A percentile compares a stretch with the other conserved stretches of the same genome.
Conservation (phyloP, 805 yeast genomes). For the Hanseniaspora pseudoguilliermondii region DNA sequence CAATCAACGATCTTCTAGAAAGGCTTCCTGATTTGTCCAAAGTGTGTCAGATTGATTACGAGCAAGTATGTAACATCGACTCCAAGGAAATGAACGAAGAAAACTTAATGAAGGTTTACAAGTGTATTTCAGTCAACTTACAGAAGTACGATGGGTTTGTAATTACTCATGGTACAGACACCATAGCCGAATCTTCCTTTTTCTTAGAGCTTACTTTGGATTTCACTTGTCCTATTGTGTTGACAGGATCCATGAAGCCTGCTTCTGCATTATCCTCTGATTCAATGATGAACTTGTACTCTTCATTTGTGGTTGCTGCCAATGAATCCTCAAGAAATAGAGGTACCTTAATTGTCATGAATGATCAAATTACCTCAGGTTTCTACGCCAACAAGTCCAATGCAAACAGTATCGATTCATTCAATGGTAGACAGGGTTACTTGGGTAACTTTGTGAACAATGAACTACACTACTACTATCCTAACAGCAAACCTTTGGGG, state of each 20-base stretch:
- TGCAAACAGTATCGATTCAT: slow-evolving; percentile 58
- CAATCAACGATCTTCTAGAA: slow-evolving; percentile 38
- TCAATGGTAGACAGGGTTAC: slow-evolving; percentile 59
- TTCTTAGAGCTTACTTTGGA: slow-evolving; percentile 41
- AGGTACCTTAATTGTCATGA: slow-evolving; percentile 51
- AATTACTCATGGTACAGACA: slow-evolving; percentile 61
- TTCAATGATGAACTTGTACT: slow-evolving; percentile 61
- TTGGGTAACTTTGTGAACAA: slow-evolving; percentile 58
- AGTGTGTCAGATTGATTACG: slow-evolving; percentile 46
- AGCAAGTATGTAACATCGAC: slow-evolving; percentile 50
- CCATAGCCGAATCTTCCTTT: slow-evolving; percentile 55
- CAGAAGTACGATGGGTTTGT: slow-evolving; percentile 44
- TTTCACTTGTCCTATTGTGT: slow-evolving; percentile 43
- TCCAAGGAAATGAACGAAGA: slow-evolving; percentile 43
- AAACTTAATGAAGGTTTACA: slow-evolving; percentile 35
- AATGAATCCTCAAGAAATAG: slow-evolving; percentile 38
- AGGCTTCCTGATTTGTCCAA: slow-evolving; percentile 44
- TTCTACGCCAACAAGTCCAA: slow-evolving; percentile 58
- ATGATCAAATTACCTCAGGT: slow-evolving; percentile 58
- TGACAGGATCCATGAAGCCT: slow-evolving; percentile 68
- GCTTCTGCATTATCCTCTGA: slow-evolving; percentile 58
- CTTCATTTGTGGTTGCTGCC: slow-evolving; percentile 54
- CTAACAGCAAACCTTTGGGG: slow-evolving; percentile 48
- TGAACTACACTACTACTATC: slow-evolving; percentile 51
- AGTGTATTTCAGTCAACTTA: slow-evolving; percentile 35